Percentiles rank a stretch among this genome's conserved stretches.
Evolutionary conservation across 495 filamentous ascomycete genomes (phyloP).

Genomic region (Penicillium goetzii): DNA sequence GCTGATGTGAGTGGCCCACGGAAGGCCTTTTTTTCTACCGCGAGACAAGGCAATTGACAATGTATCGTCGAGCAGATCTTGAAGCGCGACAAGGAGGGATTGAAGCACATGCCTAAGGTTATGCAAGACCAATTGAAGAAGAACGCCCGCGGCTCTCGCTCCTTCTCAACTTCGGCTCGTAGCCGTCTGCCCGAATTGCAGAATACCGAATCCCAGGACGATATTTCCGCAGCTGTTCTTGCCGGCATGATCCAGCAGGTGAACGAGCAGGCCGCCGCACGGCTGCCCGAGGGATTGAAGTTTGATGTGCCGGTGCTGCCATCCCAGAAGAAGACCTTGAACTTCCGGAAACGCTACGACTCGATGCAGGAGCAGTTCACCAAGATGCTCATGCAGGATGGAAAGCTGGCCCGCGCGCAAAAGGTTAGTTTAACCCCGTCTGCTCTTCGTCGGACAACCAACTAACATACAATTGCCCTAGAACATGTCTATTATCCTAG

Average conservation of each 20-base stretch:
- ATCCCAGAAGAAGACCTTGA: conserved; percentile 50
- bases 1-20: conserved; percentile 56
- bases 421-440: conserved; percentile 57
- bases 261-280: conserved; percentile 36
- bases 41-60: conserved; percentile 1
- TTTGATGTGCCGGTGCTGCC: conserved; percentile 73
- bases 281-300: conserved; percentile 61
- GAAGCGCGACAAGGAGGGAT: conserved; percentile 61
- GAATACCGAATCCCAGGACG: conserved; percentile 17
- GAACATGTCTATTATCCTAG: conserved; percentile 85
- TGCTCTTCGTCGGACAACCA: background rate
- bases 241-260: conserved; percentile 45
- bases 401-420: conserved; percentile 81
- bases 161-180: conserved; percentile 60
- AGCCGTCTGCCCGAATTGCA: conserved; percentile 39
- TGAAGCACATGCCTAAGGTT: conserved; percentile 69
- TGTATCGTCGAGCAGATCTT: conserved; percentile 55
- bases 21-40: background rate
- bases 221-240: conserved; percentile 41
- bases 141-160: conserved; percentile 50
- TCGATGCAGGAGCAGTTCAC: conserved; percentile 82
- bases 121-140: conserved; percentile 61
- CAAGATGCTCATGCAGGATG: conserved; percentile 86
- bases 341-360: conserved; percentile 79
- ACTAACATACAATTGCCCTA: conserved; percentile 38